Base-by-base conservation (phyloP, 805 yeast genomes). In the Cyberlindnera galapagoensis region DNA sequence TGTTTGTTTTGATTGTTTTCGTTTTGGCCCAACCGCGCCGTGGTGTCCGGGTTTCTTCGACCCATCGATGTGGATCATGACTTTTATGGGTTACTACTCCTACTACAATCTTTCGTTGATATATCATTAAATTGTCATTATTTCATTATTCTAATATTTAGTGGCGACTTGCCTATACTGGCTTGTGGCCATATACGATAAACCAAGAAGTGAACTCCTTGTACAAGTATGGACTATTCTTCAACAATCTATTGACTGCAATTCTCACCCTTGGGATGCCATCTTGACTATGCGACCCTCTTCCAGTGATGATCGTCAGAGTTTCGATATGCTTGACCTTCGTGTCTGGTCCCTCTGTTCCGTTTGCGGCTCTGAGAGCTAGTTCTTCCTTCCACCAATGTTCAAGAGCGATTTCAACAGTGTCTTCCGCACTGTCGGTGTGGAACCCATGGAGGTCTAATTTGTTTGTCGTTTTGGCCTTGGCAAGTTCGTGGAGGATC, bases 331-430 rank as follows among this genome's bases (percentile, higher is more conserved):
- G 60, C 9, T 45, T 35, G 0, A 67, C 76, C 18, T 51, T 54
- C 0, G 57, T 37, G 2, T 67, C 61, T 32, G 49, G 54, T 3
- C 50, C 39, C 5, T 62, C 47, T 5, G 54, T 60, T 0, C 74
- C 74, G 15, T 49, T 33, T 3, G 56, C 42, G 33, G 60, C 67
- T 32, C 88, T 49, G 15, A 54, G 50, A 2, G 44, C 42, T 13
- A 65, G 24, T 49, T 82, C 90, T 16, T 60, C 61, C 1, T 48
- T 39, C 90, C 90, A 82, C 92, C 92, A 82, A 4, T 49, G 54
- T 1, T 46, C 26, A 3, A 78, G 47, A 0, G 66, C 68, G 9
- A 24, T 30, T 5, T 48, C 35, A 1, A 67, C 55, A 2, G 67
- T 49, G 2, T 36, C 33, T 6, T 65, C 42, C 0, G 87, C 85